phyloP scores from a whole-genome alignment of 768 basidiomycete genomes.

The Ramaria rubella region DNA sequence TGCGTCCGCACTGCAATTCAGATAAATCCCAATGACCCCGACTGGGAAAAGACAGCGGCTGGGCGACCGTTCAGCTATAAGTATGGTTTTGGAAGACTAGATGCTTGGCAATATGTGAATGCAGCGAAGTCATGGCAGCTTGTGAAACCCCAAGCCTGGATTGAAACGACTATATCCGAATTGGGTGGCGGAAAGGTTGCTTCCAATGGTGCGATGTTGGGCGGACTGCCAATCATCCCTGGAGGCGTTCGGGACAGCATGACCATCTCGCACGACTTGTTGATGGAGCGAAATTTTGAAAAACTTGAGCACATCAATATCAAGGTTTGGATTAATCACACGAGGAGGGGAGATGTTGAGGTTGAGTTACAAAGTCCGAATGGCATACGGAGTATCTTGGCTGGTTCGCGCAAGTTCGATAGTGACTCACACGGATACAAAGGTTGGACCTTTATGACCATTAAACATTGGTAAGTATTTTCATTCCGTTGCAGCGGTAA shows the following conservation, averaged over 20 bases:
- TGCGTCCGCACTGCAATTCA: slow-evolving; percentile 67
- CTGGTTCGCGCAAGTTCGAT: slow-evolving; percentile 63
- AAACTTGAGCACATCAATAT: slow-evolving; percentile 87
- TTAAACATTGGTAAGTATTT: slow-evolving; percentile 86
- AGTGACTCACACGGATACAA: slow-evolving; percentile 60
- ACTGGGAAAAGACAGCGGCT: slow-evolving; percentile 80
- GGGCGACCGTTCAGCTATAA: slow-evolving; percentile 80
- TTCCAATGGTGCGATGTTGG: slow-evolving; percentile 43
- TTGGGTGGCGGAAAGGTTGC: slow-evolving; percentile 56
- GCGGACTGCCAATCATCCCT: slow-evolving; percentile 58
- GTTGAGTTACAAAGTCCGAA: slow-evolving; percentile 82
- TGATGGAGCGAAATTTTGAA: slow-evolving; percentile 75
- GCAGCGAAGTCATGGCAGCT: slow-evolving; percentile 76
- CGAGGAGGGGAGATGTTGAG: slow-evolving; percentile 84
- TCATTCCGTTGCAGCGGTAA: not conserved
- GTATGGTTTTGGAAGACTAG: slow-evolving; percentile 88
- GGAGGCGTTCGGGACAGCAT: slow-evolving; percentile 62
- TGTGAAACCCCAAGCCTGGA: slow-evolving; percentile 94
- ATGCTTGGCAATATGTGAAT: slow-evolving; percentile 75
- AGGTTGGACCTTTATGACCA: slow-evolving; percentile 98
- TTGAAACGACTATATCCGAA: slow-evolving; percentile 66
- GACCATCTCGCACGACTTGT: slow-evolving; percentile 57
- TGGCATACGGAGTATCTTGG: slow-evolving; percentile 80
- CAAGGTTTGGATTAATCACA: slow-evolving; percentile 88
- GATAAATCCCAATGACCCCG: slow-evolving; percentile 85